A percentile compares a stretch with the other conserved stretches of the same genome.
These are phyloP conservation scores for Yarrowia deformans DNA, from an alignment of 805 yeast genomes.

Conservation along the genomic window DNA sequence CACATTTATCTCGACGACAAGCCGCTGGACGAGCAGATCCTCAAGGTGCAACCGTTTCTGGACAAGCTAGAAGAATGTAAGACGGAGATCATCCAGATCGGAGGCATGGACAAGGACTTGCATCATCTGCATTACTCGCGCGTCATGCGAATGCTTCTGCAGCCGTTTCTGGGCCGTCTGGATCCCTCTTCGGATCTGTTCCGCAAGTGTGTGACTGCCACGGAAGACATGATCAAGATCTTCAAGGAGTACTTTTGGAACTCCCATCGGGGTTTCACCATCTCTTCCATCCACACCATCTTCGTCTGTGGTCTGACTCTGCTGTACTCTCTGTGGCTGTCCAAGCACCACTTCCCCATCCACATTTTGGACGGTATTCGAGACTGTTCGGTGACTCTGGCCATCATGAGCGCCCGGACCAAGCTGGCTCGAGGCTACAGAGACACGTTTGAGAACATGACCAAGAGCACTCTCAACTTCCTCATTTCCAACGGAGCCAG, in stretches of 20 bases:
- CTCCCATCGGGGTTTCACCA: constrained; percentile 68
- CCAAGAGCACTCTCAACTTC: constrained; percentile 52
- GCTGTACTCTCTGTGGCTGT: constrained; percentile 70
- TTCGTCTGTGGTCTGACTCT: constrained; percentile 74
- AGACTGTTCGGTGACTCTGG: constrained; percentile 68
- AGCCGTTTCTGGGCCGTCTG: constrained; percentile 67
- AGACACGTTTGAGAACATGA: constrained; percentile 71
- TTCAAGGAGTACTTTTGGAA: constrained; percentile 69
- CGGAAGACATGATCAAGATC: constrained; percentile 71
- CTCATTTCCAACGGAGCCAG: constrained; percentile 33
- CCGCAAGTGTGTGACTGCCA: constrained; percentile 73
- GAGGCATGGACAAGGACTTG: constrained; percentile 42
- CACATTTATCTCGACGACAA: constrained; percentile 53
- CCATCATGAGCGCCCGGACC: constrained; percentile 72
- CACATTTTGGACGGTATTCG: constrained; percentile 66
- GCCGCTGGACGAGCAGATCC: constrained; percentile 53
- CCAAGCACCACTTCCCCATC: constrained; percentile 56
- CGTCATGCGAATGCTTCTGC: constrained; percentile 64
- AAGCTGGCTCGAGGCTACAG: constrained; percentile 67
- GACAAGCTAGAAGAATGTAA: constrained; percentile 67
- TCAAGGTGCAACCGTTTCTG: constrained; percentile 60
- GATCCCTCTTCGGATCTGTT: constrained; percentile 68
- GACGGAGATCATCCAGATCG: constrained; percentile 53
- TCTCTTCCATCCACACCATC: constrained; percentile 69
- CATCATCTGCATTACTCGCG: constrained; percentile 37